Base-by-base conservation (phyloP, 2,329 filamentous ascomycete genomes). In the Hortaea werneckii region DNA sequence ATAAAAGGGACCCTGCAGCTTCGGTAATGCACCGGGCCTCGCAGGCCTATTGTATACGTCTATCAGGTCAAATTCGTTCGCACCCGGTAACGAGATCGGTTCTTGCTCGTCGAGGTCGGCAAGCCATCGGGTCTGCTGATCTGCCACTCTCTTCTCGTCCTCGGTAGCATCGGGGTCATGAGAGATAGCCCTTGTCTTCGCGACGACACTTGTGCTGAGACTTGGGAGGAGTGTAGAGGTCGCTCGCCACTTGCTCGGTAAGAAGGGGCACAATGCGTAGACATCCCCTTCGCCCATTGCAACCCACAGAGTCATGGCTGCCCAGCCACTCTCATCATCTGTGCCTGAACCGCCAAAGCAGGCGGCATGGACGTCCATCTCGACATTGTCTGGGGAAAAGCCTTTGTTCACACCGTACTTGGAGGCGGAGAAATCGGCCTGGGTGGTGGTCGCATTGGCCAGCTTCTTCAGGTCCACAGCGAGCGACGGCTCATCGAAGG, bases 271-370 rank as follows among this genome's bases (percentile, higher is more conserved):
- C 6, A 98, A 71, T 1, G 90, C 89, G 60, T 98, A 98, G 5
- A 96, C 77, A 60, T 95, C 89, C 3, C 92, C 92, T 49, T 87
- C 85, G 34, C 80, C 80, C 85, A 95, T 98, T n/a, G 89, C 88
- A 43, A 96, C 72, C 87, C 90, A 98, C 8, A 98, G 73, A 0
- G 92, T 96, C 85, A 95, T 95, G 7, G 89, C 80, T 6, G 88
- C 85, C 92, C 92, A 98, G 1, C 77, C 76, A 57, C 79, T 72
- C 52, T 81, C 77, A 34, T 74, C 75, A 44, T 75, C 71, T 45
- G 65, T 69, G 7, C 75, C 77, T 42, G 63, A 70, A 27, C 88
- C 88, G 10, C 88, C 90, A 68, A 98, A 98, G 62, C 82, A 86
- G 42, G 89, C 88, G 1, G 89, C 83, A 4, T 88, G 87, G 20